phyloP scores from a whole-genome alignment of 371 early-diverging fungal genomes.

The Ordospora pajunii region DNA sequence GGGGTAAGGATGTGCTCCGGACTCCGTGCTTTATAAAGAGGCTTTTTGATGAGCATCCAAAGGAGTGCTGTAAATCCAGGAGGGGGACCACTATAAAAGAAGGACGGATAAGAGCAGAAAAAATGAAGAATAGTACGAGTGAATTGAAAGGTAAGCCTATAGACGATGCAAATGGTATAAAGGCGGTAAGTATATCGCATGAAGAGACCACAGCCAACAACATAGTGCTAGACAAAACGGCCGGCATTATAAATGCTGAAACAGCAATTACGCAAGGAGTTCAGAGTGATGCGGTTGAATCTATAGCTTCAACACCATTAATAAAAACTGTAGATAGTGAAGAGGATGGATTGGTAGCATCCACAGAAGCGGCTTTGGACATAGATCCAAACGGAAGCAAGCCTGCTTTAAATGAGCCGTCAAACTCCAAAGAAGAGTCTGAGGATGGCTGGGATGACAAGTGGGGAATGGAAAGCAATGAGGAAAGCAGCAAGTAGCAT shows the following conservation, averaged over 20 bases:
- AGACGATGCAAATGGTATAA: too few species aligned
- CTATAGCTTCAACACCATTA: too few species aligned
- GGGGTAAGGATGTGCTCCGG: slow-evolving; percentile 48
- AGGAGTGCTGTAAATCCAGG: slow-evolving; percentile 17
- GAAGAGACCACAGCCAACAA: too few species aligned
- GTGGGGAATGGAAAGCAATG: neutral
- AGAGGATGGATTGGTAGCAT: neutral
- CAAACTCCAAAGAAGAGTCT: neutral
- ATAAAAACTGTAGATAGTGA: neutral
- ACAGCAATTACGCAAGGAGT: too few species aligned
- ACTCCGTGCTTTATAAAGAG: slow-evolving; percentile 57
- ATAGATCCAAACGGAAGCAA: neutral
- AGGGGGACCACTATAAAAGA: neutral
- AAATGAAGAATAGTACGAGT: neutral
- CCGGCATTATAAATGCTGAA: too few species aligned
- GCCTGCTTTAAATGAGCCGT: too few species aligned
- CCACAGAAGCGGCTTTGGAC: neutral
- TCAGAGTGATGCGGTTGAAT: too few species aligned
- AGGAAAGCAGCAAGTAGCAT: neutral
- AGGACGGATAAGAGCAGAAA: neutral
- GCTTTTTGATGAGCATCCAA: slow-evolving; percentile 45
- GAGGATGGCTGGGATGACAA: neutral
- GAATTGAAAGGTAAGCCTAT: neutral
- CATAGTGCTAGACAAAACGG: too few species aligned
- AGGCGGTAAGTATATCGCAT: too few species aligned